phyloP scores from a whole-genome alignment of 208 protist genomes.

The Phytomonas serpens region DNA sequence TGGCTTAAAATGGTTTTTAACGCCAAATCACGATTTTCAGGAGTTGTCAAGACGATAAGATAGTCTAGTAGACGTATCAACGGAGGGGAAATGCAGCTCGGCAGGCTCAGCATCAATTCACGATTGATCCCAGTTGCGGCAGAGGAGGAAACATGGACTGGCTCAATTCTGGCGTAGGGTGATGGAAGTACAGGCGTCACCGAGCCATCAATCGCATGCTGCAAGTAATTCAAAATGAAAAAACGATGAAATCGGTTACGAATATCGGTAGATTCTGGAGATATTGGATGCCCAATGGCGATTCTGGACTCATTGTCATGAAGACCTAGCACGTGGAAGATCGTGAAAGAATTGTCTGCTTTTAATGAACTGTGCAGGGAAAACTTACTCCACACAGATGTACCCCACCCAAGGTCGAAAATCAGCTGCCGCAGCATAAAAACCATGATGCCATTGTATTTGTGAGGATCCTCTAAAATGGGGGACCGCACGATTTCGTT shows the following conservation, averaged over 20 bases:
- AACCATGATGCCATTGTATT: conserved; percentile 62
- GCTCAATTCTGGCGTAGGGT: conserved; percentile 8
- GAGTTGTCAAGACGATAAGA: conserved; percentile 28
- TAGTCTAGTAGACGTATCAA: conserved; percentile 60
- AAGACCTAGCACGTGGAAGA: conserved; percentile 63
- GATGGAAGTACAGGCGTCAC: conserved; percentile 30
- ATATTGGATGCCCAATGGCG: conserved; percentile 30
- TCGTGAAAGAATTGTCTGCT: conserved; percentile 29
- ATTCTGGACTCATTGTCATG: conserved; percentile 59
- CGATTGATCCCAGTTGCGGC: not conserved
- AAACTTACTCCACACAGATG: not conserved
- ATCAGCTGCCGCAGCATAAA: conserved; percentile 63
- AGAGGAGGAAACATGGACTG: not conserved
- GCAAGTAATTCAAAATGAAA: conserved; percentile 63
- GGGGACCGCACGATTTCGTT: conserved; percentile 54
- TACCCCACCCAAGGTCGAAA: conserved; percentile 5
- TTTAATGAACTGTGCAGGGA: not conserved
- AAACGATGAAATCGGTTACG: conserved; percentile 58
- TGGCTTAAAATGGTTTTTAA: conserved; percentile 47
- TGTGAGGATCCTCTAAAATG: conserved; percentile 45
- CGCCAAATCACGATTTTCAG: conserved; percentile 42
- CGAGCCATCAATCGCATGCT: conserved; percentile 26
- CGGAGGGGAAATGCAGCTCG: conserved; percentile 37
- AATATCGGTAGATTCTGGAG: conserved; percentile 27
- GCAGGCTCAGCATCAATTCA: conserved; percentile 18